phyloP scores from a whole-genome alignment of 73 alveolate genomes.

The Paramecium caudatum region DNA sequence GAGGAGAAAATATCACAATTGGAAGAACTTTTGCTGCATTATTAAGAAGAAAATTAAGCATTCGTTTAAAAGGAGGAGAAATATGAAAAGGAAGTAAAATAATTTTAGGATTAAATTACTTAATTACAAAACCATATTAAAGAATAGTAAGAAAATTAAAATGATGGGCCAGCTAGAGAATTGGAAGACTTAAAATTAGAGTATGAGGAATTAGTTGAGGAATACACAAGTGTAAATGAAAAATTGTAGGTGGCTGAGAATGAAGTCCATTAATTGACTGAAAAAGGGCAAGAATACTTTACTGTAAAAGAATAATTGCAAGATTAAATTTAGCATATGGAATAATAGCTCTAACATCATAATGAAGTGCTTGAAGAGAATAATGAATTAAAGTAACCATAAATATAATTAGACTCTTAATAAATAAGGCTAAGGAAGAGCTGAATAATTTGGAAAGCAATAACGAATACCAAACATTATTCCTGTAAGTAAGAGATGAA shows the following conservation, averaged over 20 bases:
- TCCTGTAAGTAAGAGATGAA: conserved; percentile 29
- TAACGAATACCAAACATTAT: background rate
- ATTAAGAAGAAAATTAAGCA: conserved; percentile 12
- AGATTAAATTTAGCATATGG: background rate
- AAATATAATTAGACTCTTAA: too few relatives aligned
- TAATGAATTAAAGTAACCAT: conserved; percentile 11
- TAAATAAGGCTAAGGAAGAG: background rate
- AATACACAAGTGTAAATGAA: background rate
- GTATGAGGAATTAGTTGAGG: conserved; percentile 27
- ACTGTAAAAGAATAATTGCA: background rate
- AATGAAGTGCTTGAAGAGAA: conserved; percentile 25
- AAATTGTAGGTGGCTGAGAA: background rate
- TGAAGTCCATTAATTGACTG: background rate
- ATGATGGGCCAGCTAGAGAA: background rate
- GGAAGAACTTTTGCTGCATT: background rate
- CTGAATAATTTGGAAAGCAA: conserved; percentile 12
- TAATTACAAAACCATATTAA: background rate
- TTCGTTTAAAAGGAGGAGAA: background rate
- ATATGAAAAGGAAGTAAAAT: background rate
- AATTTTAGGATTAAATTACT: background rate
- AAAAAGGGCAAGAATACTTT: conserved; percentile 6
- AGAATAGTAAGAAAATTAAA: background rate
- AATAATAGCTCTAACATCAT: background rate
- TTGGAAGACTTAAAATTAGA: background rate
- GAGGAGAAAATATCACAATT: conserved; percentile 25